These are phyloP conservation scores for Saturnispora sekii DNA, from an alignment of 805 yeast species.

Conservation along the genomic window DNA sequence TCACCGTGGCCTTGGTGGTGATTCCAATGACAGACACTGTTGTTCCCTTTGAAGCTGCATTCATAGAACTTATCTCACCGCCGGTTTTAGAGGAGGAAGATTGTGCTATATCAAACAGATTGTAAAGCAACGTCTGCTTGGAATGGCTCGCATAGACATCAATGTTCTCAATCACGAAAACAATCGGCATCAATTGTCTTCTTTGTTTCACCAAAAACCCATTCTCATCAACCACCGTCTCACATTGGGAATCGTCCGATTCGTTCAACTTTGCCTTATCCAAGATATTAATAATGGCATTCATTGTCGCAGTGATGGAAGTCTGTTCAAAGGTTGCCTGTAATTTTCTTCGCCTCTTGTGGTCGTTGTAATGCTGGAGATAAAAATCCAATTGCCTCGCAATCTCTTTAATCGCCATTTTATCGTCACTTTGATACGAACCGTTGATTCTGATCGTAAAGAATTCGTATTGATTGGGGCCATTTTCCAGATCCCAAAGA, in stretches of 20 bases:
- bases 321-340: constrained; percentile 34
- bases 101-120: constrained; percentile 80
- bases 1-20: constrained; percentile 61
- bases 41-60: constrained; percentile 29
- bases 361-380: constrained; percentile 12
- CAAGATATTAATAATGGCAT: constrained; percentile 43
- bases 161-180: constrained; percentile 78
- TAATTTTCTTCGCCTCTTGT: constrained; percentile 10
- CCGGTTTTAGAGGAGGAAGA: constrained; percentile 19
- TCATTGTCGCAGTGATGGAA: constrained; percentile 51
- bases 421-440: constrained; percentile 61
- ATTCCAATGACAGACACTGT: constrained; percentile 80
- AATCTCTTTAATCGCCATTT: constrained; percentile 71
- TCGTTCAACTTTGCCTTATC: constrained; percentile 28
- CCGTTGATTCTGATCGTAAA: constrained; percentile 63
- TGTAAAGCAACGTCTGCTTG: constrained; percentile 79
- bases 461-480: constrained; percentile 37
- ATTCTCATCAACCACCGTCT: constrained; percentile 15
- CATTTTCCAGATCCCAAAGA: constrained; percentile 31
- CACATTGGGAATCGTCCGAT: constrained; percentile 14
- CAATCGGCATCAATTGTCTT: constrained; percentile 40
- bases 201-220: constrained; percentile 14
- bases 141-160: constrained; percentile 64
- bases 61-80: constrained; percentile 15
- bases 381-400: constrained; percentile 67